These are phyloP conservation scores for Dianthus caryophyllus DNA, from an alignment of 148 eudicot species.

Conservation along the genomic window DNA sequence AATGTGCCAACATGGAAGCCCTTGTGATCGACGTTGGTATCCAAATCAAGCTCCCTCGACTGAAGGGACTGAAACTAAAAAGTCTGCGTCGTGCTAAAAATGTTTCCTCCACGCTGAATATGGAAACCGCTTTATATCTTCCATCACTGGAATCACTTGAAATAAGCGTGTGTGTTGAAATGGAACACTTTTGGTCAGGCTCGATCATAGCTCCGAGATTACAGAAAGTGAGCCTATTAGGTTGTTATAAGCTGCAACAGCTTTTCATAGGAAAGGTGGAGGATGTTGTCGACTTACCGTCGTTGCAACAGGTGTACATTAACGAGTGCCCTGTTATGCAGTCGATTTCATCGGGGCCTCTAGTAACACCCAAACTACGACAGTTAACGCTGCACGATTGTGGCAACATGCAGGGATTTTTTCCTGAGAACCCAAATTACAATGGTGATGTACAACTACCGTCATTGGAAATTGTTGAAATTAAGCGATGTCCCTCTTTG, in stretches of 20 bases:
- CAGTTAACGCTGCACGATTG: background rate
- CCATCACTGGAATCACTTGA: constrained; percentile 1
- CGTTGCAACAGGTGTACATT: background rate
- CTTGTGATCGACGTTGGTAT: background rate
- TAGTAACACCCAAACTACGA: background rate
- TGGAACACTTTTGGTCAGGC: constrained; percentile 1
- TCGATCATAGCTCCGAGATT: background rate
- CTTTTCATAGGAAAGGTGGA: background rate
- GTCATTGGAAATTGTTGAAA: background rate
- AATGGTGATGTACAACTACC: background rate
- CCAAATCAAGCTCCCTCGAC: background rate
- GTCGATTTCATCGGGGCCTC: background rate
- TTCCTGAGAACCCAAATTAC: background rate
- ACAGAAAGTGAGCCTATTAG: background rate
- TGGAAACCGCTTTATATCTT: background rate
- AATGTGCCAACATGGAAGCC: background rate
- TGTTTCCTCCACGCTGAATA: background rate
- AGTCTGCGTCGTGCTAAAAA: background rate
- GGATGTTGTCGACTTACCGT: background rate
- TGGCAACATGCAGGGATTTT: background rate
- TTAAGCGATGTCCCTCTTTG: background rate
- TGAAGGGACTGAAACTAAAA: background rate
- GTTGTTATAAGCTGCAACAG: background rate
- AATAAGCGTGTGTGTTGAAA: background rate
- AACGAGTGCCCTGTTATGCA: background rate